phyloP scores from a whole-genome alignment of 2,329 filamentous ascomycete species.

The Trichoderma atrobrunneum region DNA sequence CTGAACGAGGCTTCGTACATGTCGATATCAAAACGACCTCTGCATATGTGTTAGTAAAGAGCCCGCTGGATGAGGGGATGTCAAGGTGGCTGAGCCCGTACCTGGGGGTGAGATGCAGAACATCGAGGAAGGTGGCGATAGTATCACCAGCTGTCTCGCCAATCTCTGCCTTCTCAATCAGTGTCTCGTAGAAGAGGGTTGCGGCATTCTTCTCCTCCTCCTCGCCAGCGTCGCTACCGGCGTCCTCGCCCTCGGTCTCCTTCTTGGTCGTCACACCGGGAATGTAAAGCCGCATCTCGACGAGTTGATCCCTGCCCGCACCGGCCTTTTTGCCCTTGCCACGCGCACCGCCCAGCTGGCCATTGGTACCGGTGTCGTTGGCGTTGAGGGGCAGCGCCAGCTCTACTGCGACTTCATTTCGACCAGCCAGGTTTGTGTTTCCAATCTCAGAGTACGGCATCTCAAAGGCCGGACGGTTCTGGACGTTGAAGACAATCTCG shows the following conservation, averaged over 20 bases:
- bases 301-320: constrained; percentile 85
- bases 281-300: constrained; percentile 99
- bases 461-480: constrained; percentile 94
- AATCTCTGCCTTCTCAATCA: constrained; percentile 98
- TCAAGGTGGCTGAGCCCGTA: constrained; percentile 34
- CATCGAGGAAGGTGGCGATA: constrained; percentile 94
- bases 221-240: constrained; percentile 53
- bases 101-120: constrained; percentile 94
- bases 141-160: constrained; percentile 98
- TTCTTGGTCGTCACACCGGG: constrained; percentile 83
- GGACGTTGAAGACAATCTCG: constrained; percentile 93
- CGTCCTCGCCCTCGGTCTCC: constrained; percentile 66
- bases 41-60: constrained; percentile 35
- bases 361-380: constrained; percentile 70
- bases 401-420: constrained; percentile 96
- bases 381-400: constrained; percentile 75
- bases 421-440: constrained; percentile 95
- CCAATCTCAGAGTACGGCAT: constrained; percentile 96
- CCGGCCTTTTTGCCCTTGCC: constrained; percentile 84
- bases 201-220: constrained; percentile 88
- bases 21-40: constrained; percentile 99
- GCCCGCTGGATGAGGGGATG: too few relatives aligned
- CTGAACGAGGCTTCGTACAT: constrained; percentile 99
- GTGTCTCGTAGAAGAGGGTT: constrained; percentile 94
- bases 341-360: constrained; percentile 67